Evolutionary conservation across 768 basidiomycete genomes (phyloP).

Genomic region (Russula virescens): DNA sequence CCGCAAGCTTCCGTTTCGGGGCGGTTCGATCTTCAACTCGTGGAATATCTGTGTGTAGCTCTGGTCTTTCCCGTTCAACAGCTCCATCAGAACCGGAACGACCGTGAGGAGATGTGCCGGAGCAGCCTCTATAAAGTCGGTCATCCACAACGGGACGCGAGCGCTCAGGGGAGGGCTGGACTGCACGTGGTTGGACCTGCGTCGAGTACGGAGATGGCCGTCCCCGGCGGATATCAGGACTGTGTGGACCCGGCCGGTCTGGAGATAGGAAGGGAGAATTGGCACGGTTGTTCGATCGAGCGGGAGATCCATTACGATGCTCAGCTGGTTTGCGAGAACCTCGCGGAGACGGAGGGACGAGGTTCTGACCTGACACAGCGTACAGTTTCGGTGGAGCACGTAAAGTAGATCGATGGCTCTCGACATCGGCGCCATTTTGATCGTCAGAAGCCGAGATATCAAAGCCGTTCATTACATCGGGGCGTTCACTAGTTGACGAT

Average conservation of each 20-base stretch:
- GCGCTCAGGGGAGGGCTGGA: slow-evolving; percentile 26
- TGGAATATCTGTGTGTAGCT: slow-evolving; percentile 5
- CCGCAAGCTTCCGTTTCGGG: slow-evolving; percentile 4
- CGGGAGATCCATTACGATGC: slow-evolving; percentile 21
- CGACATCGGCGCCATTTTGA: slow-evolving; percentile 52
- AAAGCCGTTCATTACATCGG: slow-evolving; percentile 54
- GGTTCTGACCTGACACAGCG: slow-evolving; percentile 34
- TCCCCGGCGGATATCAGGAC: slow-evolving; percentile 17
- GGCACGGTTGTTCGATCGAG: slow-evolving; percentile 17
- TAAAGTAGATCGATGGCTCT: slow-evolving; percentile 38
- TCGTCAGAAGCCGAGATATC: slow-evolving; percentile 58
- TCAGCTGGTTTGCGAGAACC: slow-evolving; percentile 18
- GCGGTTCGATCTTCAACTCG: slow-evolving; percentile 14
- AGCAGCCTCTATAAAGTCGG: background rate
- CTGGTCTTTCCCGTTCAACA: slow-evolving; percentile 40
- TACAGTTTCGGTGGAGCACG: slow-evolving; percentile 36
- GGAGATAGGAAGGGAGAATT: slow-evolving; percentile 24
- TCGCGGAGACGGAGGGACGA: slow-evolving; percentile 18
- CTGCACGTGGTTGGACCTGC: slow-evolving; percentile 19
- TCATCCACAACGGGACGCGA: slow-evolving; percentile 20
- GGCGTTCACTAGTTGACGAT: slow-evolving; percentile 63
- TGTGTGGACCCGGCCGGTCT: slow-evolving; percentile 19
- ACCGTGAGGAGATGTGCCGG: slow-evolving; percentile 31
- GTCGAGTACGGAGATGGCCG: slow-evolving; percentile 3
- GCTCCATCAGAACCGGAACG: slow-evolving; percentile 50